These are phyloP conservation scores for Eucalyptus fibrosa DNA, from an alignment of 345 rosid genomes.

Conservation along the genomic window DNA sequence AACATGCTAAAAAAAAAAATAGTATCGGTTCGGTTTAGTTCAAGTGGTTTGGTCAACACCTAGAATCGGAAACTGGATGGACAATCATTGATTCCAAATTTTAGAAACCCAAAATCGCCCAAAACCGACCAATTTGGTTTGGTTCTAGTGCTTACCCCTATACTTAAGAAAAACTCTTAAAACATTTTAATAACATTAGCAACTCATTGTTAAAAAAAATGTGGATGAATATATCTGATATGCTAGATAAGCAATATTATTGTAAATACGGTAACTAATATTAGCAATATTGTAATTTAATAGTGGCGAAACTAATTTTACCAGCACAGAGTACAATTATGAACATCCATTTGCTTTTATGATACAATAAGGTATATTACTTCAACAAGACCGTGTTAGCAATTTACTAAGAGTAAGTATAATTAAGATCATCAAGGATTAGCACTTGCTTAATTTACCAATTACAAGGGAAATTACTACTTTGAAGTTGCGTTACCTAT, in stretches of 20 bases:
- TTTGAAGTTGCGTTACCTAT: no score
- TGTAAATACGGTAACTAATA: no score
- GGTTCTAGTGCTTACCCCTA: background rate
- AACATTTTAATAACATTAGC: background rate
- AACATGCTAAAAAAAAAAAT: background rate
- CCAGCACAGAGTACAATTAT: background rate
- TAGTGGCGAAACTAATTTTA: background rate
- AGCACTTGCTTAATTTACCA: background rate
- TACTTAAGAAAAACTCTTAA: background rate
- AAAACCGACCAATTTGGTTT: background rate
- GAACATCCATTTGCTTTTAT: background rate
- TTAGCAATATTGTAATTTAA: background rate
- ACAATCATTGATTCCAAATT: background rate
- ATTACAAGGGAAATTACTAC: background rate
- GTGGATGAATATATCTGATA: background rate
- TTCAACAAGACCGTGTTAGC: background rate
- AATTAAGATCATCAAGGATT: background rate
- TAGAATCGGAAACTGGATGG: rapidly evolving
- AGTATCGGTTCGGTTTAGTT: background rate
- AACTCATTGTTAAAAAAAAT: background rate
- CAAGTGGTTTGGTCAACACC: rapidly evolving
- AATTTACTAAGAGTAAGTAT: background rate
- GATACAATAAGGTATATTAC: background rate
- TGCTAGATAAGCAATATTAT: background rate
- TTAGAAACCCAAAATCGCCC: no score